phyloP scores from a whole-genome alignment of 768 basidiomycete species.

The Leccinum ochraceum region DNA sequence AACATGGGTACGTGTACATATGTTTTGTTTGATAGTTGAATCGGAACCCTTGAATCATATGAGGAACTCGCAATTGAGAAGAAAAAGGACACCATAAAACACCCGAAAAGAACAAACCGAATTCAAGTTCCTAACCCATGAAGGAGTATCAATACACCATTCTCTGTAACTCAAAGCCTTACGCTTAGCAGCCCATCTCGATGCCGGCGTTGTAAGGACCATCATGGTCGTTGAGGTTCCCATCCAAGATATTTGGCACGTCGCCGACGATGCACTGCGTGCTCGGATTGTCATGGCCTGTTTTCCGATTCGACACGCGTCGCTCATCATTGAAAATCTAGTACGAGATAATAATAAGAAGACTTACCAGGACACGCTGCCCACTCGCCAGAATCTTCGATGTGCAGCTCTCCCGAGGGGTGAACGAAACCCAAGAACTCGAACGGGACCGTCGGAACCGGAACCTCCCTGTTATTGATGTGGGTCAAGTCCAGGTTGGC shows the following conservation, averaged over 20 bases:
- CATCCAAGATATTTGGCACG: conserved; percentile 44
- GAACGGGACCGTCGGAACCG: conserved; percentile 37
- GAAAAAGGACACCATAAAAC: too few relatives aligned
- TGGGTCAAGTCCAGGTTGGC: conserved; percentile 46
- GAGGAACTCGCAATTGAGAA: too few relatives aligned
- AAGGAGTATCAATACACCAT: too few relatives aligned
- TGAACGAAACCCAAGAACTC: conserved; percentile 43
- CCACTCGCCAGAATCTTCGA: conserved; percentile 50
- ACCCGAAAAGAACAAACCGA: too few relatives aligned
- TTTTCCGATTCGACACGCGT: too few relatives aligned
- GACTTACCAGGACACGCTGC: conserved; percentile 49
- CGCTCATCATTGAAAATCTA: not conserved
- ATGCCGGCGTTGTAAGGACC: conserved; percentile 36
- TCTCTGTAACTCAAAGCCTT: too few relatives aligned
- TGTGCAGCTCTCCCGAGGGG: conserved; percentile 44
- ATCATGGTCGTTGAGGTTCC: conserved; percentile 46
- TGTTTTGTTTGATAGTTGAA: too few relatives aligned
- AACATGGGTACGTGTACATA: too few relatives aligned
- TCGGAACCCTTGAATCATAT: too few relatives aligned
- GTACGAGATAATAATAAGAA: not conserved
- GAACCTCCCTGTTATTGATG: conserved; percentile 53
- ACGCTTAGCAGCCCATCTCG: conserved; percentile 25
- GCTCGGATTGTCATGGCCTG: too few relatives aligned
- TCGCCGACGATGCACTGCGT: conserved; percentile 17
- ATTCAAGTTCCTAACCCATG: too few relatives aligned